These are phyloP conservation scores for Saccharomycopsis sp. DNA, from an alignment of 805 yeast species.

Conservation along the genomic window DNA sequence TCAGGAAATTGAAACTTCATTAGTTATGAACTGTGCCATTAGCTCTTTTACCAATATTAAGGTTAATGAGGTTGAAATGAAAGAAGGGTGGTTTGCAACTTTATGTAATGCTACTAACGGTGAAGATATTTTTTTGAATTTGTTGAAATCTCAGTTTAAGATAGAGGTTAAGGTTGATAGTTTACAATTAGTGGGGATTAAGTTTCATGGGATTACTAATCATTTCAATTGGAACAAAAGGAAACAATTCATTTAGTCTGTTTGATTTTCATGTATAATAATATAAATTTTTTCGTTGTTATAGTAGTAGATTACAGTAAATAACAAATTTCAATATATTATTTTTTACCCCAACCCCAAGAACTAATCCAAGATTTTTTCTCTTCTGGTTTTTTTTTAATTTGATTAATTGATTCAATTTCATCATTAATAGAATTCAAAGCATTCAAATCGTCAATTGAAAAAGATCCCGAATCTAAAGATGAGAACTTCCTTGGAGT, in stretches of 20 bases:
- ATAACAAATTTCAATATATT: too few species aligned
- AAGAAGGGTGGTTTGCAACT: not conserved
- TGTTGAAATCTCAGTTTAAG: conserved; percentile 10
- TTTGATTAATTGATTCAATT: conserved; percentile 15
- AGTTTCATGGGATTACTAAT: conserved; percentile 6
- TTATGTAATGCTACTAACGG: not conserved
- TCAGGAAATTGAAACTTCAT: not conserved
- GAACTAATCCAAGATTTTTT: conserved; percentile 10
- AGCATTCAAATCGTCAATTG: conserved; percentile 15
- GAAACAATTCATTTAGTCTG: too few species aligned
- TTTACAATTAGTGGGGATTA: conserved; percentile 1
- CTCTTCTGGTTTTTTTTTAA: not conserved
- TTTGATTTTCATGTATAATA: too few species aligned
- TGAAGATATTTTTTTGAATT: not conserved
- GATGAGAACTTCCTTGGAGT: conserved; percentile 5
- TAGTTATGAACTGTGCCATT: not conserved
- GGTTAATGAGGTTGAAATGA: conserved; percentile 3
- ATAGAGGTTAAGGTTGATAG: not conserved
- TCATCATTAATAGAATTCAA: conserved; percentile 17
- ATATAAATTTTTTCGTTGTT: too few species aligned
- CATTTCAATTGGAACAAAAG: conserved; percentile 3
- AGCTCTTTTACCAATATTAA: not conserved
- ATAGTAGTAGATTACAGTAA: too few species aligned
- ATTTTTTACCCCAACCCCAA: conserved; percentile 17
- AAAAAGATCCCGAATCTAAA: conserved; percentile 16